Conservation (phyloP, 805 yeast species). For the Zygoascus biomembranicola region DNA sequence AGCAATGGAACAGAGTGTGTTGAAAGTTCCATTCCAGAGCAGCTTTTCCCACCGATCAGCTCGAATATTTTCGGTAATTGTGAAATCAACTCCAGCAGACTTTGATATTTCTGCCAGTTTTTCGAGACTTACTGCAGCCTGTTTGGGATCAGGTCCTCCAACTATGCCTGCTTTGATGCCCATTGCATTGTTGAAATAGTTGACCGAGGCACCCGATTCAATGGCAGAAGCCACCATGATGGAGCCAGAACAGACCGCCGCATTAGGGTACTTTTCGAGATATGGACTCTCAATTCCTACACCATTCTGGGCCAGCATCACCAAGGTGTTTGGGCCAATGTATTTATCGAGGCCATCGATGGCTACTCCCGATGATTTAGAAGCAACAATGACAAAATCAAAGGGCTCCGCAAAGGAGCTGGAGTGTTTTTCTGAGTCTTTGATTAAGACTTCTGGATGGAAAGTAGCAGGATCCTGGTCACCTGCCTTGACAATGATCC, state of each 20-base stretch:
- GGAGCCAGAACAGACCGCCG: constrained; percentile 6
- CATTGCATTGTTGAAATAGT: background rate
- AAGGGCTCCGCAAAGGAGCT: background rate
- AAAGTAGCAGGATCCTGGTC: background rate
- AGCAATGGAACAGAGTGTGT: constrained; percentile 16
- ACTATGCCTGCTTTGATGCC: background rate
- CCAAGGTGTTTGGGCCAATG: constrained; percentile 6
- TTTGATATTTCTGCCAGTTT: background rate
- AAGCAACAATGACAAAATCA: constrained; percentile 13
- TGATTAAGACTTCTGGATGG: constrained; percentile 4
- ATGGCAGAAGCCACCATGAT: constrained; percentile 3
- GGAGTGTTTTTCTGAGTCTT: constrained; percentile 5
- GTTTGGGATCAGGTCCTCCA: background rate
- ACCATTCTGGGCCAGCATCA: constrained; percentile 14
- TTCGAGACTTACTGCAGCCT: background rate
- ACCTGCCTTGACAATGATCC: constrained; percentile 1
- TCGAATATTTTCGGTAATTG: constrained; percentile 6
- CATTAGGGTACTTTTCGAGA: constrained; percentile 8
- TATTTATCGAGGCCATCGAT: constrained; percentile 6
- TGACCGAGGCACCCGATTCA: background rate
- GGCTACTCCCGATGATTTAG: constrained; percentile 4
- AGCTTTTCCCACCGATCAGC: constrained; percentile 18
- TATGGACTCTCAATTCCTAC: constrained; percentile 15
- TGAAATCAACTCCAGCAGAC: background rate
- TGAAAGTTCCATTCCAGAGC: constrained; percentile 19